Conservation (phyloP, 345 rosid genomes). For the Kandelia obovata region DNA sequence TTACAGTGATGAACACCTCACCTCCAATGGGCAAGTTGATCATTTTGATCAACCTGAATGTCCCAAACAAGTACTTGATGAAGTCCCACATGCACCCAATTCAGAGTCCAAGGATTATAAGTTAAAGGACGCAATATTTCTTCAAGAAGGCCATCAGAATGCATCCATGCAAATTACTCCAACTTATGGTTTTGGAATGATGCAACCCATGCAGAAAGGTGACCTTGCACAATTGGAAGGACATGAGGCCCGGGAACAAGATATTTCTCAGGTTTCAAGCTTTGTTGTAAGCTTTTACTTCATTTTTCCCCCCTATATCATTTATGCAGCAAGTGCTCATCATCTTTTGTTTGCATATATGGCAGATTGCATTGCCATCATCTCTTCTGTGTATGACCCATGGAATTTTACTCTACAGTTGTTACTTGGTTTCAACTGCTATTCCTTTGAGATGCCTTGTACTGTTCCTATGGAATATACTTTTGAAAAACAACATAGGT, state of each 20-base stretch:
- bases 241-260: conserved; percentile 49
- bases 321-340: neutral
- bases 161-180: conserved; percentile 47
- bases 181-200: conserved; percentile 46
- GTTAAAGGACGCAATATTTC: conserved; percentile 29
- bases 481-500: no score
- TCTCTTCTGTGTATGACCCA: no score
- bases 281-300: conserved; percentile 34
- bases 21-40: conserved; percentile 35
- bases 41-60: conserved; percentile 37
- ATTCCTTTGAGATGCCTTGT: no score
- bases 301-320: neutral
- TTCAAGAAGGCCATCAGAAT: conserved; percentile 47
- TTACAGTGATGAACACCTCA: conserved; percentile 41
- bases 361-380: neutral
- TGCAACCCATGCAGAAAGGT: conserved; percentile 44
- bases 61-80: conserved; percentile 31
- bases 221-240: conserved; percentile 46
- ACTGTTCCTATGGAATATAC: no score
- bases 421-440: no score
- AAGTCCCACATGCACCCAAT: conserved; percentile 24
- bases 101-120: conserved; percentile 33
- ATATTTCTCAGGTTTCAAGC: conserved; percentile 35
- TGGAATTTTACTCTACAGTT: no score
- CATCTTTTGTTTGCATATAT: conserved; percentile 1